phyloP scores from a whole-genome alignment of 306 rosid genomes.

The Prosopis cineraria region DNA sequence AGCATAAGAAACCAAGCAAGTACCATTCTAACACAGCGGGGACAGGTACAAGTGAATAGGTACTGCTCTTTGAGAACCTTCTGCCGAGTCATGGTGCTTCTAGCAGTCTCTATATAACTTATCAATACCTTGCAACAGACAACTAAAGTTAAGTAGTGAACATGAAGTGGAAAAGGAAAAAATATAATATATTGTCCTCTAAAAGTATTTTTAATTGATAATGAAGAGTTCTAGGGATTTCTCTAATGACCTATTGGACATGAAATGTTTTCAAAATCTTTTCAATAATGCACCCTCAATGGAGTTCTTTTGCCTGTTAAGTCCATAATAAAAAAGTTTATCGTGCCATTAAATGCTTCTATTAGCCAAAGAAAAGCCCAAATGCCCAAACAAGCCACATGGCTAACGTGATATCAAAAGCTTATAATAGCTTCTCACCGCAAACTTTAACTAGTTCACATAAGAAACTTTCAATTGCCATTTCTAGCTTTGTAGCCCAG shows the following conservation, averaged over 20 bases:
- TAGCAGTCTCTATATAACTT: slow-evolving; percentile 90
- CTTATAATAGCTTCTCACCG: neutral
- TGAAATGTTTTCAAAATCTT: neutral
- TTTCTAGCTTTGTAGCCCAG: slow-evolving; percentile 27
- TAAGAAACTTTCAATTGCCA: slow-evolving; percentile 21
- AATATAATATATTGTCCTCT: slow-evolving; percentile 15
- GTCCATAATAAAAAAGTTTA: neutral
- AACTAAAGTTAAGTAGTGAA: slow-evolving; percentile 33
- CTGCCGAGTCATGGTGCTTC: slow-evolving; percentile 84
- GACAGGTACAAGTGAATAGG: slow-evolving; percentile 74
- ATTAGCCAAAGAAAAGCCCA: neutral
- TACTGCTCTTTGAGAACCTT: slow-evolving; percentile 85
- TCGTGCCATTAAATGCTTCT: neutral
- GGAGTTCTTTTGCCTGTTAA: neutral
- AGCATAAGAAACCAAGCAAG: slow-evolving; percentile 31
- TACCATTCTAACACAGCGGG: slow-evolving; percentile 78
- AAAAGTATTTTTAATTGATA: slow-evolving; percentile 23
- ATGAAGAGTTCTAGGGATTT: neutral
- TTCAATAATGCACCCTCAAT: neutral
- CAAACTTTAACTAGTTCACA: slow-evolving; percentile 7
- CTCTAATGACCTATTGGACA: slow-evolving; percentile 20
- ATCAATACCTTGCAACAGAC: slow-evolving; percentile 61
- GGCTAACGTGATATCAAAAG: neutral
- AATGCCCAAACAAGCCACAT: neutral
- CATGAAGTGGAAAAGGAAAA: slow-evolving; percentile 22